A percentile compares a stretch with the other conserved stretches of the same genome.
phyloP scores from a whole-genome alignment of 495 filamentous ascomycete genomes.

The Hypoxylon fragiforme region DNA sequence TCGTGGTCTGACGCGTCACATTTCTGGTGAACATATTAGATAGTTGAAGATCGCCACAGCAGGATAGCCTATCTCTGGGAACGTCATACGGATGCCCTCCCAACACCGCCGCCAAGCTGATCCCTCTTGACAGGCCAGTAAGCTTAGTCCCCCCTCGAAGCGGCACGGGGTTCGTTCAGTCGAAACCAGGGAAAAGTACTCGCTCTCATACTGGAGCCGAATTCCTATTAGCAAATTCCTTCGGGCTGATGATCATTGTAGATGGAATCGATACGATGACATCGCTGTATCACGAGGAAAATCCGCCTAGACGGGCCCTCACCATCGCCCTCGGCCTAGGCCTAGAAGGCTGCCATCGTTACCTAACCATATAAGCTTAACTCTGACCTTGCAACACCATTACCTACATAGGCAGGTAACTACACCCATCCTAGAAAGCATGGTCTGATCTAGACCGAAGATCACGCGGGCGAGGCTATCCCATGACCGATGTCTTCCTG shows the following conservation, averaged over 20 bases:
- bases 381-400: not conserved
- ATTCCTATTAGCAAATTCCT: constrained; percentile 6
- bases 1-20: constrained; percentile 4
- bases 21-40: not conserved
- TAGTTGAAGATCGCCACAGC: not conserved
- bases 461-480: not conserved
- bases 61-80: not conserved
- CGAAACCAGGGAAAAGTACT: not conserved
- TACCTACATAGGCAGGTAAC: no score
- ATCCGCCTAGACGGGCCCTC: not conserved
- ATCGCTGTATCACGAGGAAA: not conserved
- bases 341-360: not conserved
- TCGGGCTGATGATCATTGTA: constrained; percentile 15
- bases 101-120: not conserved
- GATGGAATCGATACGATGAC: not conserved
- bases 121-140: not conserved
- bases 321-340: no score
- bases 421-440: constrained; percentile 5
- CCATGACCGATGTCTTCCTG: no score
- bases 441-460: constrained; percentile 23
- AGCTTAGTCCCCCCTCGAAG: not conserved
- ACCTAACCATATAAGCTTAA: constrained; percentile 3
- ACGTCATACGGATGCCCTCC: not conserved
- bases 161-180: not conserved
- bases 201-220: not conserved